Evolutionary conservation across 495 filamentous ascomycete genomes (phyloP), one percentile per base, ranked within the genome.

Genomic region (Podospora pseudocomata): DNA sequence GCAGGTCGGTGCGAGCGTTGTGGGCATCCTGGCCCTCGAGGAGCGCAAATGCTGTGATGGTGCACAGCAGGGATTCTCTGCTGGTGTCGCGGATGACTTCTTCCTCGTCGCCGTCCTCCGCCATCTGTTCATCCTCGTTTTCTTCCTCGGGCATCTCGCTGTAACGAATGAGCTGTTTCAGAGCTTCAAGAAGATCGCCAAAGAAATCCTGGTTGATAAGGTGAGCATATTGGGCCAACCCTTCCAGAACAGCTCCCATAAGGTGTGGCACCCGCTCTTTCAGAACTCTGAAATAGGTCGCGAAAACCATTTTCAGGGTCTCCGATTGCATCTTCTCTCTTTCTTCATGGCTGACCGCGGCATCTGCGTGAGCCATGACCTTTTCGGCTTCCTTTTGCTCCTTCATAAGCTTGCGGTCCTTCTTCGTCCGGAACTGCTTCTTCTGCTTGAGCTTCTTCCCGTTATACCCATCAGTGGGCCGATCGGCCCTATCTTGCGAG

Each of bases 131-230:
- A 2, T 71, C 70, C 2, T 67, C 72, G 3, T 67, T 70, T 3
- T 76, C 72, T 2, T 68, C 55, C 4, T 86, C 81, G 13, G 80
- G 77, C 11, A 71, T 73, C 55, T 91, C 87, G 63, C 88, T 87
- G 67, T 91, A 85, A 11, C 83, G 83, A 70, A 97, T 94, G 15
- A 99, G 84, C 66, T 97, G 96, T 76, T 95, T 95, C 30, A 99
- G 82, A 7, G 92, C 93, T 74, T 97, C 96, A 20, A 99, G 87
- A 49, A 99, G 81, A 77, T 97, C 95, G 23, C 95, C 95, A 76
- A 99, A 99, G 83, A 98, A 97, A 75, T 98, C 90, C 74, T 97
- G 91, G 80, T 99, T 99, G 82, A 99, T 97, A 19, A 99, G 83
- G 75, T 97, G 95, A 19, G 93, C 89, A 77, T 97, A 98, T 76